Evolutionary conservation across 805 yeast species (phyloP).

Genomic region (Pichia heedii): DNA sequence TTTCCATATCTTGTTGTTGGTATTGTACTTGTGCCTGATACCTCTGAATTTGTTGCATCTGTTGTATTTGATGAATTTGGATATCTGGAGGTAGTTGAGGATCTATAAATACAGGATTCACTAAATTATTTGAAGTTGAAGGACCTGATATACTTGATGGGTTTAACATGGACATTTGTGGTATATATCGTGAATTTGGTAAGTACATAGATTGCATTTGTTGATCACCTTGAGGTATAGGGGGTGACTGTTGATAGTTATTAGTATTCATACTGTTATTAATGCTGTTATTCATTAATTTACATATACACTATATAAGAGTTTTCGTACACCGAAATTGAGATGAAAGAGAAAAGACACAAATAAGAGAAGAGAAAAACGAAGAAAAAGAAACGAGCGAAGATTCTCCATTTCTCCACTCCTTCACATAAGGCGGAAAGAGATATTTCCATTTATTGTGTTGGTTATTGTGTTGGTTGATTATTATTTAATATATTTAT

Average conservation of each 20-base stretch:
- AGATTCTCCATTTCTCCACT: no score
- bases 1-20: neutral
- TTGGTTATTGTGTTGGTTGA: no score
- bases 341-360: no score
- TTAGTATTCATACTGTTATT: neutral
- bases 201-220: neutral
- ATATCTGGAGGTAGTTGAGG: neutral
- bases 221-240: neutral
- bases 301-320: neutral
- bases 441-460: no score
- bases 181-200: neutral
- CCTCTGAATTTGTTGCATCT: neutral
- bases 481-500: neutral
- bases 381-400: no score
- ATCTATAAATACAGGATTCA: no score
- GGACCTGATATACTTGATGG: no score
- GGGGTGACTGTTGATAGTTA: neutral
- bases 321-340: no score
- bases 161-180: neutral
- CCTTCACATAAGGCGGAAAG: no score
- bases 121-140: no score
- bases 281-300: neutral
- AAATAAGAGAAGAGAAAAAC: no score
- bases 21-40: conserved; percentile 4
- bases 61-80: neutral